These are phyloP conservation scores for Metschnikowia koreensis DNA, from an alignment of 805 yeast genomes.

Conservation along the genomic window DNA sequence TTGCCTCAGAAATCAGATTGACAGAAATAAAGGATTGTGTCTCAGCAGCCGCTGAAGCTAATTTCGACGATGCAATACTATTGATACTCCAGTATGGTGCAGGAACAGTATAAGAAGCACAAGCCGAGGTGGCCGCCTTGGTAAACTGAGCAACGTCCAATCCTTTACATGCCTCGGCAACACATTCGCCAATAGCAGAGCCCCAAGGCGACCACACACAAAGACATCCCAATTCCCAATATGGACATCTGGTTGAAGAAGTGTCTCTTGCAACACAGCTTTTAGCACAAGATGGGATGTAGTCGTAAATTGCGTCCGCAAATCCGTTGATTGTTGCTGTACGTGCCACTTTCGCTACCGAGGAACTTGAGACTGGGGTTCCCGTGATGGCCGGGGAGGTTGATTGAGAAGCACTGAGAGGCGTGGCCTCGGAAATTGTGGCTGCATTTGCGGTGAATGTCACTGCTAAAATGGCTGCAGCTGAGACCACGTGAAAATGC, in stretches of 20 bases:
- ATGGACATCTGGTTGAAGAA: constrained; percentile 13
- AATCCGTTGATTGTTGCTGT: constrained; percentile 16
- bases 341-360: constrained; percentile 1
- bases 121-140: constrained; percentile 12
- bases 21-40: background rate
- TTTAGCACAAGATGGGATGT: constrained; percentile 13
- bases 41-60: constrained; percentile 7
- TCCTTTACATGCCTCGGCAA: constrained; percentile 13
- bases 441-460: constrained; percentile 7
- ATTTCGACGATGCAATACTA: constrained; percentile 4
- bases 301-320: constrained; percentile 13
- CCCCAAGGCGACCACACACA: constrained; percentile 14
- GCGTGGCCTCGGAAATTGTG: background rate
- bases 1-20: no score
- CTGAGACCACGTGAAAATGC: constrained; percentile 8
- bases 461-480: constrained; percentile 10
- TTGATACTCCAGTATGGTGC: constrained; percentile 22
- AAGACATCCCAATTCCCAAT: constrained; percentile 19
- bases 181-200: constrained; percentile 12
- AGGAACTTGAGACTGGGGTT: constrained; percentile 1
- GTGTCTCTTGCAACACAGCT: constrained; percentile 10
- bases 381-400: constrained; percentile 9
- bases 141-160: constrained; percentile 8
- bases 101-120: constrained; percentile 12
- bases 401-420: background rate